phyloP scores from a whole-genome alignment of 352 stramenopile species.

The Globisporangium heterothallicum region DNA sequence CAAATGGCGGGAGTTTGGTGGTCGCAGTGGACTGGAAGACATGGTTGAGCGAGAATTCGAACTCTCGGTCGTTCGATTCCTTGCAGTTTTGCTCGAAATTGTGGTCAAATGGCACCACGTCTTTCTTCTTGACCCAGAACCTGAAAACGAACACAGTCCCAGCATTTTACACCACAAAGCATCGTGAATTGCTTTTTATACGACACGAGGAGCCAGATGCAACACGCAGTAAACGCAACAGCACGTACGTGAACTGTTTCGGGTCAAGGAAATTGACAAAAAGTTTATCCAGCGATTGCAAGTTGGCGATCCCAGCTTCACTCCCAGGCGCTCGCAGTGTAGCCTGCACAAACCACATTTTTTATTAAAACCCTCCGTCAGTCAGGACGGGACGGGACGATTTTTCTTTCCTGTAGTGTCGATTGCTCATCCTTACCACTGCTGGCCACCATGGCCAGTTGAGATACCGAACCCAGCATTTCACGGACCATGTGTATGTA shows the following conservation, averaged over 20 bases:
- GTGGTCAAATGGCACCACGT: slow-evolving; percentile 34
- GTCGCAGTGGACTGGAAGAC: slow-evolving; percentile 38
- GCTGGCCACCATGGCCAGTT: slow-evolving; percentile 77
- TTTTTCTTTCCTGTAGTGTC: too few relatives aligned
- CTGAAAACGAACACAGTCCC: slow-evolving; percentile 11
- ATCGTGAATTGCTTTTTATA: too few relatives aligned
- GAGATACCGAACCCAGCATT: slow-evolving; percentile 77
- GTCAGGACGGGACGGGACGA: too few relatives aligned
- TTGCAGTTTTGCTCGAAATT: slow-evolving; percentile 31
- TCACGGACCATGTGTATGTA: slow-evolving; percentile 72
- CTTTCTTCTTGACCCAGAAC: slow-evolving; percentile 38
- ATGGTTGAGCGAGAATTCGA: slow-evolving; percentile 34
- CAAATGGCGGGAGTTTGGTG: slow-evolving; percentile 38
- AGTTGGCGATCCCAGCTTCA: slow-evolving; percentile 26
- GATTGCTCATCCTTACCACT: slow-evolving; percentile 47
- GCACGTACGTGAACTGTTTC: slow-evolving; percentile 21
- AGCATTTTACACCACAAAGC: too few relatives aligned
- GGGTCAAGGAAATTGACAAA: slow-evolving; percentile 58
- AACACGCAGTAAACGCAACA: too few relatives aligned
- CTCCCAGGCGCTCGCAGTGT: slow-evolving; percentile 56
- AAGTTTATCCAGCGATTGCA: slow-evolving; percentile 30
- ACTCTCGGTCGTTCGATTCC: slow-evolving; percentile 24
- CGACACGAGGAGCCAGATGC: too few relatives aligned
- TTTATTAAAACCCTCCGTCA: too few relatives aligned
- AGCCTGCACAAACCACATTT: slow-evolving; percentile 35